phyloP scores from a whole-genome alignment of 75 land plant genomes.

The Picea sitchensis region DNA sequence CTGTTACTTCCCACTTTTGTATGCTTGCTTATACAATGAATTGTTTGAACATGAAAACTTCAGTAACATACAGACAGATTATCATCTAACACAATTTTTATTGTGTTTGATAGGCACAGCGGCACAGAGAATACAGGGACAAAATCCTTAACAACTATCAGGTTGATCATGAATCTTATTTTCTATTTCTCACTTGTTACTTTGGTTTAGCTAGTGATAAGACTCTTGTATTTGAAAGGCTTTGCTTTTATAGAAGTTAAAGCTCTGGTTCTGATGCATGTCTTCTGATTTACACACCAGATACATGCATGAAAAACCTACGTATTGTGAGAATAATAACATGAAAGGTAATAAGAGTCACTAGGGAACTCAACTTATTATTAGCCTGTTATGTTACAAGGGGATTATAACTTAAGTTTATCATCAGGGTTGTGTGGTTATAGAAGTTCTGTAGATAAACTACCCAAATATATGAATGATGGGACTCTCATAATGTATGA shows the following conservation, averaged over 20 bases:
- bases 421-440: no score
- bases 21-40: background rate
- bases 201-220: background rate
- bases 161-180: slow-evolving; percentile 33
- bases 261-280: background rate
- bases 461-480: no score
- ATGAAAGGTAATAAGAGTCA: no score
- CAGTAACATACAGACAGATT: background rate
- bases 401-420: no score
- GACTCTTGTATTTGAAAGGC: background rate
- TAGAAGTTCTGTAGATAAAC: no score
- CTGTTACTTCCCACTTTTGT: background rate
- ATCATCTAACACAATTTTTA: background rate
- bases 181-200: background rate
- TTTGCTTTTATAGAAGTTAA: background rate
- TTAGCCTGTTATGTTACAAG: background rate
- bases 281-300: background rate
- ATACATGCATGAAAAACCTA: background rate
- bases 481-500: no score
- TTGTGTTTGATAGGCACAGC: slow-evolving; percentile 53
- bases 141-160: slow-evolving; percentile 63
- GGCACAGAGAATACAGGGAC: slow-evolving; percentile 82
- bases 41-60: background rate
- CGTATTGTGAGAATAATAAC: no score
- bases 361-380: no score